Conservation (phyloP, 352 stramenopile species). For the Globisporangium lucens region DNA sequence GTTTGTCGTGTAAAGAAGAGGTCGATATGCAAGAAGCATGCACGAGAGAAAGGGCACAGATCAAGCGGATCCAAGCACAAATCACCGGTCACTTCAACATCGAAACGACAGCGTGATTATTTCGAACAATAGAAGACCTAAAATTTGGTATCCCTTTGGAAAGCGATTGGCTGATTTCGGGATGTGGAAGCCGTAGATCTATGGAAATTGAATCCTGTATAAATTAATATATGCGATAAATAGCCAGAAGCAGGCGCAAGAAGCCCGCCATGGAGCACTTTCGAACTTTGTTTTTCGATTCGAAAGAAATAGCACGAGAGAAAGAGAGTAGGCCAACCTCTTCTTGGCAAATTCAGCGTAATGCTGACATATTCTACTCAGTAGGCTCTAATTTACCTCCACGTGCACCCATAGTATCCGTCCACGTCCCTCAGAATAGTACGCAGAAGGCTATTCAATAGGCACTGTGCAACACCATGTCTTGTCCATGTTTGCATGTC, state of each 20-base stretch:
- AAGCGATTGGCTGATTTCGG: not conserved
- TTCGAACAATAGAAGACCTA: constrained; percentile 2
- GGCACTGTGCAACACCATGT: not conserved
- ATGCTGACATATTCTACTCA: not conserved
- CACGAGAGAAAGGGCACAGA: not conserved
- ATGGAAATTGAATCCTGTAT: not conserved
- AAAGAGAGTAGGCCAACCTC: not conserved
- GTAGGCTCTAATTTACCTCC: not conserved
- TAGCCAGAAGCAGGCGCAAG: constrained; percentile 1
- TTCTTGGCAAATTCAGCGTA: not conserved
- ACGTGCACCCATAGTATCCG: not conserved
- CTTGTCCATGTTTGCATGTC: not conserved
- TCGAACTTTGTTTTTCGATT: constrained; percentile 1
- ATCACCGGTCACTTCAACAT: not conserved
- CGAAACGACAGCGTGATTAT: constrained; percentile 3
- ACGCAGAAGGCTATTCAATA: not conserved
- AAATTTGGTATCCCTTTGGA: not conserved
- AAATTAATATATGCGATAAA: not conserved
- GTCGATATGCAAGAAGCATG: not conserved
- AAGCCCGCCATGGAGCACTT: not conserved
- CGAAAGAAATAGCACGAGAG: not conserved
- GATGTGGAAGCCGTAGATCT: not conserved
- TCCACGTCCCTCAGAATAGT: not conserved
- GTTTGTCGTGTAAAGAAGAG: no score
- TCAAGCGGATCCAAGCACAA: not conserved